Conservation (phyloP, 345 rosid species). For the Garcia nutans region DNA sequence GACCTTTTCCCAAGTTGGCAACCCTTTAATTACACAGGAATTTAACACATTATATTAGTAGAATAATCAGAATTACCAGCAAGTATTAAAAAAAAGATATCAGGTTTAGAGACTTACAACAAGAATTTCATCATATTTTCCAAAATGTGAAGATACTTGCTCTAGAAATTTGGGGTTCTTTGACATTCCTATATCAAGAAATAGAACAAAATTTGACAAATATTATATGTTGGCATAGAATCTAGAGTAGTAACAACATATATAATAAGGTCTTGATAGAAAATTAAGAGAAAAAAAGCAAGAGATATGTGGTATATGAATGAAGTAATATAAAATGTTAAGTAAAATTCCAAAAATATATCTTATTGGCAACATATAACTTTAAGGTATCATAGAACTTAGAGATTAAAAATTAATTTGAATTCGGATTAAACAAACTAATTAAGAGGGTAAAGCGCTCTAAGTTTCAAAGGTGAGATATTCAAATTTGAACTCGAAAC, state of each 20-base stretch:
- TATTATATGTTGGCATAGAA: neutral
- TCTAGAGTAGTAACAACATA: too few relatives aligned
- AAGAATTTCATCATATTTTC: constrained; percentile 73
- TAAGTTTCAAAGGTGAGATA: too few relatives aligned
- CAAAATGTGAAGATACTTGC: constrained; percentile 56
- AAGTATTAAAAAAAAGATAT: neutral
- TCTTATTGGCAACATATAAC: neutral
- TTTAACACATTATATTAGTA: neutral
- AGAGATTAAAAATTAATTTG: too few relatives aligned
- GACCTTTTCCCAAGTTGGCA: constrained; percentile 75
- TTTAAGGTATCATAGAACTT: too few relatives aligned
- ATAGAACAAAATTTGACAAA: neutral
- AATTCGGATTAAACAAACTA: too few relatives aligned
- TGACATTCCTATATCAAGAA: constrained; percentile 51
- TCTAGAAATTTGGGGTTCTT: constrained; percentile 64
- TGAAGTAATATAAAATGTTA: neutral
- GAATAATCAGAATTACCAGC: neutral
- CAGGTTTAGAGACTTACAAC: constrained; percentile 49
- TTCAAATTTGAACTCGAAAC: too few relatives aligned
- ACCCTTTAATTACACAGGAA: constrained; percentile 45
- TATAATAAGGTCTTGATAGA: neutral
- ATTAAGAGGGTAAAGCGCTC: too few relatives aligned
- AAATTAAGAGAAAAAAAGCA: too few relatives aligned
- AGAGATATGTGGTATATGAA: too few relatives aligned
- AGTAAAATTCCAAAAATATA: neutral